Base-by-base conservation (phyloP, 2,329 filamentous ascomycete species). In the Cladophialophora yegresii region DNA sequence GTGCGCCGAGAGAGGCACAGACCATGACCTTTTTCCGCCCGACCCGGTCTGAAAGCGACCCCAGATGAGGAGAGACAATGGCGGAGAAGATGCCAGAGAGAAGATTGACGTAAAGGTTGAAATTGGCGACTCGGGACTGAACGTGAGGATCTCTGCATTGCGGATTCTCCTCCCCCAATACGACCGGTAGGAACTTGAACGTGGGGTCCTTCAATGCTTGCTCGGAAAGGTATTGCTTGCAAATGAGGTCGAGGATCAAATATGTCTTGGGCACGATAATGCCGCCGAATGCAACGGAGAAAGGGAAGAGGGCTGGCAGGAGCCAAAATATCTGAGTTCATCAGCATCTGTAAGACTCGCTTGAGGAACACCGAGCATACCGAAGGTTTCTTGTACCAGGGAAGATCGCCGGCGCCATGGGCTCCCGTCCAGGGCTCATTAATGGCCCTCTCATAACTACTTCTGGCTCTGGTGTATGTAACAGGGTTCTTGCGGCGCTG, bases 181-280 rank as follows among this genome's bases (percentile, higher is more conserved):
- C 73, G 3, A 93, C 82, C 0, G 90, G 89, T 0, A 83, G 74
- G 73, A 88, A 83, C 6, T 81, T 82, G 69, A 86, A 85, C 28
- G 77, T 79, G 0, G 89, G 87, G 67, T 91, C 82, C 8, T 77
- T 70, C 3, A 82, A 74, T 7, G 84, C 81, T 74, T 84, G 80
- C 71, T 96, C 89, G 26, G 87, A 83, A 69, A 95, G 89, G 76
- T 96, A 96, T 66, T 90, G 84, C 67, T 87, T 85, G 76, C 95
- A 99, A 58, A 98, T 86, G 30, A 99, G 82, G 63, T 88, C 84
- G 66, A 96, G 83, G 67, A 96, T 91, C 77, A 97, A 79, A 73
- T 96, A 96, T 67, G 96, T 82, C 75, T 90, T 95, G 9, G 93
- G 93, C 8, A 97, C 91, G 7, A 95, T 81, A 6, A 91, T 85